Conservation (phyloP, 2,329 filamentous ascomycete species). For the Ophiostoma novo-ulmi region DNA sequence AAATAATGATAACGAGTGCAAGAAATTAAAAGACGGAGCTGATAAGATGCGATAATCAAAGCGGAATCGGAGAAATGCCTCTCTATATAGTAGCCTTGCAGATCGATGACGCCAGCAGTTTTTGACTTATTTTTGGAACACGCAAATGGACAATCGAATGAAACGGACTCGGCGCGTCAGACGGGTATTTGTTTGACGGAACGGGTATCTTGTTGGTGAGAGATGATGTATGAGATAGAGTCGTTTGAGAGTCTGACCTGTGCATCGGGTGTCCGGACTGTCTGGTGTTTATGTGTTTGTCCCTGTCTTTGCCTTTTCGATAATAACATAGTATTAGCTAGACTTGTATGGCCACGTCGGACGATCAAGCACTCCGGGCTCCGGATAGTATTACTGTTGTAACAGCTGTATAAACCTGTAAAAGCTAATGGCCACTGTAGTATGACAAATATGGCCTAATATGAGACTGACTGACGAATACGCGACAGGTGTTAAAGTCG, state of each 20-base stretch:
- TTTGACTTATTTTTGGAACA: neutral
- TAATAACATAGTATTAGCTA: too few species aligned
- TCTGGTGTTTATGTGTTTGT: neutral
- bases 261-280: neutral
- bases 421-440: too few species aligned
- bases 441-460: neutral
- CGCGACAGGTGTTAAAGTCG: neutral
- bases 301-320: neutral
- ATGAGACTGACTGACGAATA: neutral
- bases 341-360: neutral
- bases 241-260: neutral
- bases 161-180: neutral
- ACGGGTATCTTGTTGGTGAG: neutral
- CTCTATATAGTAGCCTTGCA: neutral
- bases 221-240: too few species aligned
- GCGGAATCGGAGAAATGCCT: neutral
- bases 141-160: neutral
- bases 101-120: slow-evolving; percentile 3
- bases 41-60: neutral
- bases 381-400: too few species aligned
- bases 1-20: neutral
- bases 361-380: neutral
- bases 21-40: neutral
- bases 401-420: too few species aligned
- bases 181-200: neutral